These are phyloP conservation scores for Mangifera indica DNA, from an alignment of 345 rosid genomes.

Conservation along the genomic window DNA sequence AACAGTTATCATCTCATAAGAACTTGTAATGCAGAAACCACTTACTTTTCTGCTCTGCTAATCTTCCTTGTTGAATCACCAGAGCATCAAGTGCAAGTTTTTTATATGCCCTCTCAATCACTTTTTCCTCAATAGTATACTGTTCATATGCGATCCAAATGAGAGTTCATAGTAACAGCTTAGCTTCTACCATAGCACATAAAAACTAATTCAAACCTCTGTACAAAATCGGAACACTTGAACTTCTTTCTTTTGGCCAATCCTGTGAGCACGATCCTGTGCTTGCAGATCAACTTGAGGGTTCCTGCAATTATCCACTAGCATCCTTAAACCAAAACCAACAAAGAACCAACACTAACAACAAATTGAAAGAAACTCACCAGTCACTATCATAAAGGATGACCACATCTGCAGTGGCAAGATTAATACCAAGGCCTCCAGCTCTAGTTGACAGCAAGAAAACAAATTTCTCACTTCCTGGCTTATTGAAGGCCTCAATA, in stretches of 20 bases:
- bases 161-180: conserved; percentile 1
- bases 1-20: neutral
- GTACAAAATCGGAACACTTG: conserved; percentile 99
- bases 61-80: conserved; percentile 94
- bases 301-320: conserved; percentile 58
- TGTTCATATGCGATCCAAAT: conserved; percentile 38
- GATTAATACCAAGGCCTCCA: conserved; percentile 99
- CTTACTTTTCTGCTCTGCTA: conserved; percentile 98
- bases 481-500: conserved; percentile 87
- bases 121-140: conserved; percentile 99
- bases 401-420: conserved; percentile 98
- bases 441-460: conserved; percentile 97
- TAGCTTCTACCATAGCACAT: conserved; percentile 11
- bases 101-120: conserved; percentile 97
- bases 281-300: conserved; percentile 99
- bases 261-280: conserved; percentile 98
- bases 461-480: conserved; percentile 97
- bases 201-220: conserved; percentile 52
- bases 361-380: conserved; percentile 37
- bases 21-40: conserved; percentile 15
- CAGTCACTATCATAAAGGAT: conserved; percentile 99
- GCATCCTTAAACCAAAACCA: conserved; percentile 24
- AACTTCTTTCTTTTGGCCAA: conserved; percentile 98
- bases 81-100: conserved; percentile 98
- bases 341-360: neutral